Evolutionary conservation across 768 basidiomycete genomes (phyloP).

Genomic region (Dacryopinax spathularia): DNA sequence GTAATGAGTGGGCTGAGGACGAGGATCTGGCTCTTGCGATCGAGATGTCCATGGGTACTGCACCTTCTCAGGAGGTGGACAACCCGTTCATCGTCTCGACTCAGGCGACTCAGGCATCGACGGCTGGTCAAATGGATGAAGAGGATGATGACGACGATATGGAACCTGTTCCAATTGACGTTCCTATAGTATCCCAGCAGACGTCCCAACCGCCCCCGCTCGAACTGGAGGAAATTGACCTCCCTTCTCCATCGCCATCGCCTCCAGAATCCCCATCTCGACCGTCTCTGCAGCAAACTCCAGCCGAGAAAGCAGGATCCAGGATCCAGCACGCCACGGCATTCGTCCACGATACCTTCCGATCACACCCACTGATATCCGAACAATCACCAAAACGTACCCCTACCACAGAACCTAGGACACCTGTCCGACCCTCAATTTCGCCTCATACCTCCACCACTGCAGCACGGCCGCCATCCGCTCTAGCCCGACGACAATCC

Average conservation of each 20-base stretch:
- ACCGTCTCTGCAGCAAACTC: neutral
- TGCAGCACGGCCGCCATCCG: neutral
- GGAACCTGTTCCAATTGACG: neutral
- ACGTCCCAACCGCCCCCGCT: neutral
- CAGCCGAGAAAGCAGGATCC: neutral
- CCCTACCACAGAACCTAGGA: neutral
- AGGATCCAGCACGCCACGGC: neutral
- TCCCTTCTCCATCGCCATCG: neutral
- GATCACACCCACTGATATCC: neutral
- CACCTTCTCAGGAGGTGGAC: neutral
- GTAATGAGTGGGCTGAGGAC: slow-evolving; percentile 19
- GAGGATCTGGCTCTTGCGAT: slow-evolving; percentile 47
- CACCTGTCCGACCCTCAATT: neutral
- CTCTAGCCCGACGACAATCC: neutral
- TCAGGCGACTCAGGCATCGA: slow-evolving; percentile 7
- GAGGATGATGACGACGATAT: neutral
- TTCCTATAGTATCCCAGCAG: neutral
- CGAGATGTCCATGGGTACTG: slow-evolving; percentile 40
- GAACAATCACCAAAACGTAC: neutral
- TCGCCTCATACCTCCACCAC: neutral
- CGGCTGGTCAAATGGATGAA: neutral
- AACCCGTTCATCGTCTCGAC: neutral
- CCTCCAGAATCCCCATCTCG: neutral
- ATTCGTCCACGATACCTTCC: neutral
- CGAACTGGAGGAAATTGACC: neutral